Conservation (phyloP, 78 protist species). For the Mastigamoeba balamuthi region DNA sequence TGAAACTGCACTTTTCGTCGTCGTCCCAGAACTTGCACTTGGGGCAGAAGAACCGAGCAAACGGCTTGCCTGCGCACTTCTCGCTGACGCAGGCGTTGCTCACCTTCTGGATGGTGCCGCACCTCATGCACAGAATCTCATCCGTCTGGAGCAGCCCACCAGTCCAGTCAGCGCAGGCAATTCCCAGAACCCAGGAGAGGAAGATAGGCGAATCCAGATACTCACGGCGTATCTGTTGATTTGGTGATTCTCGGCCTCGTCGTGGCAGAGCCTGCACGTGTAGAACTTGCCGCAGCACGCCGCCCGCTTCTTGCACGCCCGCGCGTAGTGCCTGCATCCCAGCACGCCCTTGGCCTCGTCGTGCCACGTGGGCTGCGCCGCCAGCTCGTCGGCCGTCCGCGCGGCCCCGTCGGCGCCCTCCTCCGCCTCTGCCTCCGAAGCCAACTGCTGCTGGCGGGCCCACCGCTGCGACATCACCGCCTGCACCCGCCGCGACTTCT, state of each 20-base stretch:
- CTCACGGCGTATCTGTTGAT: slow-evolving; percentile 31
- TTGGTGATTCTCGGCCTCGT: neutral
- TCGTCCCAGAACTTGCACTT: slow-evolving; percentile 27
- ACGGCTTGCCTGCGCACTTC: neutral
- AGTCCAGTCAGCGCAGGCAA: too few relatives aligned
- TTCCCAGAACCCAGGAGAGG: too few relatives aligned
- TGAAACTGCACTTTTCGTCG: too few relatives aligned
- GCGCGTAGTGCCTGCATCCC: slow-evolving; percentile 34
- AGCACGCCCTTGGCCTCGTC: slow-evolving; percentile 5
- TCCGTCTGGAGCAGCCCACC: too few relatives aligned
- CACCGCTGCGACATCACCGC: too few relatives aligned
- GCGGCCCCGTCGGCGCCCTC: too few relatives aligned
- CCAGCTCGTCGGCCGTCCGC: too few relatives aligned
- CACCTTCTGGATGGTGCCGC: slow-evolving; percentile 15
- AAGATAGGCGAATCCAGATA: too few relatives aligned
- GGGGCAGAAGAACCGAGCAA: slow-evolving; percentile 12
- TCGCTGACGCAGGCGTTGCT: slow-evolving; percentile 4
- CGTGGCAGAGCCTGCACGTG: slow-evolving; percentile 33
- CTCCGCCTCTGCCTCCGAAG: too few relatives aligned
- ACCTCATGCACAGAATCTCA: slow-evolving; percentile 21
- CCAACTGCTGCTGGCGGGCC: too few relatives aligned
- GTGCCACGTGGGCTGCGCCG: too few relatives aligned
- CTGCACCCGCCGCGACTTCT: too few relatives aligned
- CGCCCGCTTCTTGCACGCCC: slow-evolving; percentile 18
- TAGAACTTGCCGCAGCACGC: slow-evolving; percentile 20